phyloP scores from a whole-genome alignment of 345 rosid species.

The Firmiana major region DNA sequence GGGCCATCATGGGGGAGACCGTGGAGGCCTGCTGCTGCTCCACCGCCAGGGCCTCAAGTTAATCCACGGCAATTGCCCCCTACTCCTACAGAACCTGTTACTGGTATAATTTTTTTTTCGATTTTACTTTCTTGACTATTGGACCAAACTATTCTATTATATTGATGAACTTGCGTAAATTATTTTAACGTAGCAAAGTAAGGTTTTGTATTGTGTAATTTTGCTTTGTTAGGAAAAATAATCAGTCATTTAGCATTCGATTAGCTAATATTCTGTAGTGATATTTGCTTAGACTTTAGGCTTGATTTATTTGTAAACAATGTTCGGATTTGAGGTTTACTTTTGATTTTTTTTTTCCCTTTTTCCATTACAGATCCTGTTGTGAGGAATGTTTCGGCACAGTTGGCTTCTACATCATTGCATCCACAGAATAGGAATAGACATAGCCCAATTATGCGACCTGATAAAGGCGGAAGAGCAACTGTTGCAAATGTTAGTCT shows the following conservation, averaged over 20 bases:
- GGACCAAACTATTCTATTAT: neutral
- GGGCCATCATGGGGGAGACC: neutral
- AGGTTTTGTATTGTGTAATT: neutral
- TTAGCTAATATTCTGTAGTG: neutral
- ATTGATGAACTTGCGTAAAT: neutral
- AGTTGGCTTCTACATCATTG: conserved; percentile 18
- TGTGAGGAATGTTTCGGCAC: conserved; percentile 18
- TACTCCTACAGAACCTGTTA: neutral
- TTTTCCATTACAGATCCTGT: neutral
- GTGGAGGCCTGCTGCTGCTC: neutral
- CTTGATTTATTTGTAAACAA: neutral
- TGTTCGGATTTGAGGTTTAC: neutral
- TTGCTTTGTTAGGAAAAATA: neutral
- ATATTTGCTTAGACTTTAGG: neutral
- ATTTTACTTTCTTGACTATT: neutral
- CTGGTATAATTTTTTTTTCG: neutral
- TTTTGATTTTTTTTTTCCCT: neutral
- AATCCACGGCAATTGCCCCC: neutral
- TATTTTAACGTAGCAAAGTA: neutral
- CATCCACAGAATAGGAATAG: neutral
- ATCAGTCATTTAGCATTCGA: neutral
- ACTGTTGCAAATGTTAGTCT: conserved; percentile 38
- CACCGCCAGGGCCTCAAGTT: conserved; percentile 1
- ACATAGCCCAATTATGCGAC: conserved; percentile 45
- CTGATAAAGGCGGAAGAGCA: conserved; percentile 60